Conservation (phyloP, 306 rosid species). For the Trifolium fragiferum region DNA sequence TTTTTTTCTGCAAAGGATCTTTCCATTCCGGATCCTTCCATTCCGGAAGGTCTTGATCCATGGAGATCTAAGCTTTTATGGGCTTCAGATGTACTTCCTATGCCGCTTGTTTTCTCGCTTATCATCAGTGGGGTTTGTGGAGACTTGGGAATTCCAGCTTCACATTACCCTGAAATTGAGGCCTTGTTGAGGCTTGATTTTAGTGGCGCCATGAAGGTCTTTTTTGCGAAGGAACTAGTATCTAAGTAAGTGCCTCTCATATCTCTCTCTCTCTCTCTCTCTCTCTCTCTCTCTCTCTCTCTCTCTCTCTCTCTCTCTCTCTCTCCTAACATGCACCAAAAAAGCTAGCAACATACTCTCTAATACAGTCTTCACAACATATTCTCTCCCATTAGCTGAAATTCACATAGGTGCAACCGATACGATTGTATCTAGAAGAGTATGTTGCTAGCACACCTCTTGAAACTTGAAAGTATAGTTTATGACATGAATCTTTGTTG, state of each 20-base stretch:
- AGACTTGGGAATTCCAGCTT: slow-evolving; percentile 64
- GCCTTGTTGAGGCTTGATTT: slow-evolving; percentile 93
- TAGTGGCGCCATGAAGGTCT: slow-evolving; percentile 91
- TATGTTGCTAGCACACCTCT: not conserved
- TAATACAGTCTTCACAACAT: not conserved
- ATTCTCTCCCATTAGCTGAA: too few species aligned
- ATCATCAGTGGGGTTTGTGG: slow-evolving; percentile 79
- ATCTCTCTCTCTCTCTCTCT: too few species aligned
- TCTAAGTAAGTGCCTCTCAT: slow-evolving; percentile 66
- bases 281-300: too few species aligned
- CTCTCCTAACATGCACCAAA: not conserved
- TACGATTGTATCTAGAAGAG: not conserved
- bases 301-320: not conserved
- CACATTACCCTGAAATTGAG: slow-evolving; percentile 86
- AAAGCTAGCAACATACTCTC: not conserved
- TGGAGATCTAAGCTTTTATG: slow-evolving; percentile 89
- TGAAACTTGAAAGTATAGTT: too few species aligned
- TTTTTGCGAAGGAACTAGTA: slow-evolving; percentile 79
- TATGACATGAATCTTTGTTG: too few species aligned
- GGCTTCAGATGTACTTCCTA: slow-evolving; percentile 95
- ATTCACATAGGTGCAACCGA: not conserved
- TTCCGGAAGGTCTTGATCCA: slow-evolving; percentile 81
- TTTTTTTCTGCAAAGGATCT: slow-evolving; percentile 78
- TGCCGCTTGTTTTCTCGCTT: slow-evolving; percentile 91
- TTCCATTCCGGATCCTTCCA: slow-evolving; percentile 54